Evolutionary conservation across 495 filamentous ascomycete species (phyloP).

Genomic region (Rusavskia elegans): DNA sequence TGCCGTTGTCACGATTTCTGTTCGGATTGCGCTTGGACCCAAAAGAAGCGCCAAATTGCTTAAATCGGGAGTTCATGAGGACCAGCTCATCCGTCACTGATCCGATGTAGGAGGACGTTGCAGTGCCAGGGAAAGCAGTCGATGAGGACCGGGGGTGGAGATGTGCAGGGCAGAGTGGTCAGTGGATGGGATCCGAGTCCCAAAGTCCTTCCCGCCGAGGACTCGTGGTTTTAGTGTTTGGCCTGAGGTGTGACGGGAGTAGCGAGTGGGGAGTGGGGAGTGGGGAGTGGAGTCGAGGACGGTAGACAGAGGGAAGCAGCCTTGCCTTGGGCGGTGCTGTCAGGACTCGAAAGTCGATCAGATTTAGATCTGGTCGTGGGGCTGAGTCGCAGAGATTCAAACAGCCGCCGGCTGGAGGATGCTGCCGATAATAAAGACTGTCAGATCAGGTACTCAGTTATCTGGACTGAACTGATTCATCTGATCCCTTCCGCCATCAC

Average conservation of each 20-base stretch:
- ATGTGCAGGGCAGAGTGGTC: background rate
- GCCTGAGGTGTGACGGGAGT: too few relatives aligned
- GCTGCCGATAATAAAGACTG: too few relatives aligned
- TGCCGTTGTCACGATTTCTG: slow-evolving; percentile 8
- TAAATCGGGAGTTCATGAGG: slow-evolving; percentile 37
- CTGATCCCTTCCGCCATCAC: too few relatives aligned
- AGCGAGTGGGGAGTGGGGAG: too few relatives aligned
- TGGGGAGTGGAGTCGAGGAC: too few relatives aligned
- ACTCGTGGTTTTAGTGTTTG: background rate
- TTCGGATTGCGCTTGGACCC: slow-evolving; percentile 30
- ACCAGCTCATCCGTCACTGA: slow-evolving; percentile 13
- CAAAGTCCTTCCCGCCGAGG: background rate
- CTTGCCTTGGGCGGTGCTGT: too few relatives aligned
- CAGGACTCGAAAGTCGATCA: background rate
- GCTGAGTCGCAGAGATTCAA: too few relatives aligned
- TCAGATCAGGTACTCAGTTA: too few relatives aligned
- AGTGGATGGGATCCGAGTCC: background rate
- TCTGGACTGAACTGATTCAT: too few relatives aligned
- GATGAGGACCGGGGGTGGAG: background rate
- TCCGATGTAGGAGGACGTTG: slow-evolving; percentile 8
- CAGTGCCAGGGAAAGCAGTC: background rate
- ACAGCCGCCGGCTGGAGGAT: too few relatives aligned
- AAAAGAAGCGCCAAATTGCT: slow-evolving; percentile 23
- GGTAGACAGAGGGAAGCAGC: too few relatives aligned
- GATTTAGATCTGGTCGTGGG: background rate